Evolutionary conservation across 768 basidiomycete genomes (phyloP).

Genomic region (Dioszegia hungarica): DNA sequence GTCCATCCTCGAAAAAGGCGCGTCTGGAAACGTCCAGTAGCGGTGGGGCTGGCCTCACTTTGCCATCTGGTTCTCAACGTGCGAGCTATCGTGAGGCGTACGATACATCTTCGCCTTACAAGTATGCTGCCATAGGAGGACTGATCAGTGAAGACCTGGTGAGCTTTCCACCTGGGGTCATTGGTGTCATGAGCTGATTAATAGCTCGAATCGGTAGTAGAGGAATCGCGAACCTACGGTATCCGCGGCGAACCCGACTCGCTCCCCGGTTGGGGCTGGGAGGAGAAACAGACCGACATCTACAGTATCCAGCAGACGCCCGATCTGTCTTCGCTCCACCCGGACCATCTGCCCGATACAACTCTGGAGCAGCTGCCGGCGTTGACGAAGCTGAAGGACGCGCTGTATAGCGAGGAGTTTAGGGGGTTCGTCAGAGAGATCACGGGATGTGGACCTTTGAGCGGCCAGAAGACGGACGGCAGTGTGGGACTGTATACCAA

Average conservation of each 20-base stretch:
- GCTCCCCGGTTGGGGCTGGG: slow-evolving; percentile 49
- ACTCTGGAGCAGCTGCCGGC: slow-evolving; percentile 75
- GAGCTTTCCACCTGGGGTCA: slow-evolving; percentile 27
- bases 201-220: slow-evolving; percentile 46
- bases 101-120: slow-evolving; percentile 63
- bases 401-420: slow-evolving; percentile 80
- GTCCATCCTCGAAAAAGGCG: background rate
- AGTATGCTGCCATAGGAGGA: slow-evolving; percentile 71
- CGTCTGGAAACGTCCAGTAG: background rate
- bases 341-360: slow-evolving; percentile 64
- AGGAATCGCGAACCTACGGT: slow-evolving; percentile 44
- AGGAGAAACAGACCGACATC: slow-evolving; percentile 92
- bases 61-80: background rate
- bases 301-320: slow-evolving; percentile 98
- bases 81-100: slow-evolving; percentile 53
- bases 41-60: background rate
- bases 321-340: slow-evolving; percentile 83
- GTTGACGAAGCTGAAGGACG: slow-evolving; percentile 76
- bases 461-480: slow-evolving; percentile 90
- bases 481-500: slow-evolving; percentile 85
- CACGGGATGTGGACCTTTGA: slow-evolving; percentile 87
- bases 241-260: slow-evolving; percentile 40
- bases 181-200: background rate
- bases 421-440: slow-evolving; percentile 75
- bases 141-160: slow-evolving; percentile 81